Percentiles rank a stretch among this genome's conserved stretches.
phyloP scores from a whole-genome alignment of 2,329 filamentous ascomycete genomes.

The Tolypocladium ovalisporum region DNA sequence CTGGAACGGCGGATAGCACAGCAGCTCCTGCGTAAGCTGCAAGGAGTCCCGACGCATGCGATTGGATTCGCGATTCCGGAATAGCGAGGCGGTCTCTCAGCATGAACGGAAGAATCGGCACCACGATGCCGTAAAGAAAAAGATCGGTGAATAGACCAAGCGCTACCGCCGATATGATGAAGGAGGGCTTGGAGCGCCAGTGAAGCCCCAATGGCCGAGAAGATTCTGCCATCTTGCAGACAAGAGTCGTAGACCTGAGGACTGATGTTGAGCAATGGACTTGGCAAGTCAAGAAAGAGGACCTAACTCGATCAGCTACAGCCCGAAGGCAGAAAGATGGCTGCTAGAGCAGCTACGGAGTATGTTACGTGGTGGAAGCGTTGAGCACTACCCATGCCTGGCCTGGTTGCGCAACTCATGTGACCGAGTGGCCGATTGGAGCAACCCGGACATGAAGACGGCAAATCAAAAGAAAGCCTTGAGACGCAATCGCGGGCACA shows the following conservation, averaged over 20 bases:
- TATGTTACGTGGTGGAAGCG: too few relatives aligned
- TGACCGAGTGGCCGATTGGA: not conserved
- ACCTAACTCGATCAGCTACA: not conserved
- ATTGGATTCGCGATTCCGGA: not conserved
- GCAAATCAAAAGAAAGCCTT: not conserved
- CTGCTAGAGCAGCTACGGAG: too few relatives aligned
- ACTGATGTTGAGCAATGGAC: not conserved
- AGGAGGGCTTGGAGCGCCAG: not conserved
- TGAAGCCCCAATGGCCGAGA: not conserved
- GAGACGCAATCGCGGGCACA: not conserved
- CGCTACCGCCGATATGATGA: not conserved
- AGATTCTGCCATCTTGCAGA: not conserved
- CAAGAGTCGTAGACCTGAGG: not conserved
- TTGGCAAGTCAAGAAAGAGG: not conserved
- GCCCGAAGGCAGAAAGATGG: too few relatives aligned
- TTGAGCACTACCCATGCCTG: not conserved
- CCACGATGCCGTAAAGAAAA: not conserved
- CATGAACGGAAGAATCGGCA: not conserved
- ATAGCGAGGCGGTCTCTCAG: not conserved
- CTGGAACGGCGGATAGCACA: not conserved
- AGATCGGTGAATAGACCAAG: not conserved
- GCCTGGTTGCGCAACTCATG: not conserved
- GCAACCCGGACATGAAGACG: not conserved
- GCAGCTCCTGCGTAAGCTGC: not conserved
- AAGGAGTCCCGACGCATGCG: not conserved